Evolutionary conservation across 169 alveolate species (phyloP).

Genomic region (Babesia sp.): DNA sequence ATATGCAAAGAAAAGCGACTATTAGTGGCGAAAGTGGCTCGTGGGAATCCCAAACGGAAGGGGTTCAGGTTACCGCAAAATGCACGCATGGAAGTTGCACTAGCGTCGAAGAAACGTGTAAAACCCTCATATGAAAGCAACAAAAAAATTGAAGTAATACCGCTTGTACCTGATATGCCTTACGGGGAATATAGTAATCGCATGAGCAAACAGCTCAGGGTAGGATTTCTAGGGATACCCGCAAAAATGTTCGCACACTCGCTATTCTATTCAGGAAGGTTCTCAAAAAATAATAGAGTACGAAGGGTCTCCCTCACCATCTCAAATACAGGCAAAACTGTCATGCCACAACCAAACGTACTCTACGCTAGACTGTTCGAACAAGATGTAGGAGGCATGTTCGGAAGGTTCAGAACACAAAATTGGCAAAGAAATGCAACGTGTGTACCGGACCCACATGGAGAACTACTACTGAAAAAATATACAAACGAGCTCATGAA

Average conservation of each 20-base stretch:
- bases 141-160: slow-evolving; percentile 10
- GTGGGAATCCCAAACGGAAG: not conserved
- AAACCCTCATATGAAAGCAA: not conserved
- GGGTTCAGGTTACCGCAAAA: slow-evolving; percentile 4
- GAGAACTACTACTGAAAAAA: slow-evolving; percentile 39
- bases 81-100: slow-evolving; percentile 22
- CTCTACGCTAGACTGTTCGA: slow-evolving; percentile 55
- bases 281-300: slow-evolving; percentile 52
- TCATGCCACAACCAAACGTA: slow-evolving; percentile 48
- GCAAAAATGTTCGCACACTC: slow-evolving; percentile 66
- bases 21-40: too few species aligned
- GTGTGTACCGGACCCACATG: slow-evolving; percentile 34
- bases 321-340: slow-evolving; percentile 34
- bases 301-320: slow-evolving; percentile 60
- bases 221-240: slow-evolving; percentile 63
- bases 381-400: slow-evolving; percentile 13
- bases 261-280: slow-evolving; percentile 58
- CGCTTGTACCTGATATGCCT: slow-evolving; percentile 17
- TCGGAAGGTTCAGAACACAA: slow-evolving; percentile 31
- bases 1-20: too few species aligned
- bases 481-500: slow-evolving; percentile 30
- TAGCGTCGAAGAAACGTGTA: not conserved
- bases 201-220: slow-evolving; percentile 60
- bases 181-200: slow-evolving; percentile 55
- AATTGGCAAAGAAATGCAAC: slow-evolving; percentile 31